Evolutionary conservation across 768 basidiomycete species (phyloP).

Genomic region (Suillus subalutaceus): DNA sequence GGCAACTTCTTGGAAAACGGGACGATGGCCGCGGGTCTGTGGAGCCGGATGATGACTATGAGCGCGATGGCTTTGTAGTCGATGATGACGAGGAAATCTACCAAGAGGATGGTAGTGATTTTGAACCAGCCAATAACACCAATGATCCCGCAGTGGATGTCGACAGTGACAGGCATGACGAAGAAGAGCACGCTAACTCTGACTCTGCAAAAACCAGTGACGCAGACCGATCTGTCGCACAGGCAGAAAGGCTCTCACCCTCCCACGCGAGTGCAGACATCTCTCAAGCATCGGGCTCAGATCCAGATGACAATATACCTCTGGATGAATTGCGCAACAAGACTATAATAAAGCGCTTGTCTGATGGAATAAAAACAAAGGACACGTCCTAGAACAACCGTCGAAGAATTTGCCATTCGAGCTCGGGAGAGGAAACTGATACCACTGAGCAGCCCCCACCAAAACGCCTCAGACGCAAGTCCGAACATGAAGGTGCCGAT

Average conservation of each 20-base stretch:
- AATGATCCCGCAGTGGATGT: background rate
- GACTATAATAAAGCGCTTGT: background rate
- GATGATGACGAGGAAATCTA: background rate
- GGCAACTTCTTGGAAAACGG: conserved; percentile 4
- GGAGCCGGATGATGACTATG: conserved; percentile 4
- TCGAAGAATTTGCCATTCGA: background rate
- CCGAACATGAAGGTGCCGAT: background rate
- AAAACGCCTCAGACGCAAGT: background rate
- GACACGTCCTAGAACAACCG: background rate
- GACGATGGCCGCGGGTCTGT: conserved; percentile 5
- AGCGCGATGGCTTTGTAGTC: conserved; percentile 1
- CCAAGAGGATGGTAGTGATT: background rate
- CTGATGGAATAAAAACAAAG: background rate
- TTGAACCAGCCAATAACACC: background rate
- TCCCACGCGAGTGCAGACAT: background rate
- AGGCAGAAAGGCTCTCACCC: background rate
- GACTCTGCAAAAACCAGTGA: background rate
- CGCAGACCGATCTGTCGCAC: background rate
- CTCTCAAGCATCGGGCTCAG: background rate
- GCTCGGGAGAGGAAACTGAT: background rate
- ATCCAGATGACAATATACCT: background rate
- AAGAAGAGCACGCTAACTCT: background rate
- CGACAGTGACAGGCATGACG: background rate
- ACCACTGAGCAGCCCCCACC: background rate
- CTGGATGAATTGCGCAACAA: background rate